Conservation (phyloP, 2,329 filamentous ascomycete genomes). For the Pseudogymnoascus sp. region DNA sequence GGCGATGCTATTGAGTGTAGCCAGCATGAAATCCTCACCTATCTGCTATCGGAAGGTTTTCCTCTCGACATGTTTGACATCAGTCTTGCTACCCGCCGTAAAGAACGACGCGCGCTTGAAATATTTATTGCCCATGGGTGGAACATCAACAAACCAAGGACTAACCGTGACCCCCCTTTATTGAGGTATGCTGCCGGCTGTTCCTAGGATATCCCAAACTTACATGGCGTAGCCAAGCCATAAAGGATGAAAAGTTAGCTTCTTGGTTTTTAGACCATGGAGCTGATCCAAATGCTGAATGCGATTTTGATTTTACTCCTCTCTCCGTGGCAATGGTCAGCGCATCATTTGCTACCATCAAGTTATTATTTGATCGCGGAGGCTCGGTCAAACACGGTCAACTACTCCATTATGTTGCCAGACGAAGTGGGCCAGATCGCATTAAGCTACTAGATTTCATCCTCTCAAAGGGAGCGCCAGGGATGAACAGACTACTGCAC, state of each 20-base stretch:
- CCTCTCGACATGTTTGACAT: background rate
- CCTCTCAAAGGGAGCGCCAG: background rate
- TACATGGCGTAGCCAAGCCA: background rate
- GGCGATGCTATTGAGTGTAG: too few species aligned
- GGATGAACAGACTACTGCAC: background rate
- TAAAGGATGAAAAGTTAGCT: background rate
- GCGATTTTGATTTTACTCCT: background rate
- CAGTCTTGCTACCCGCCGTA: background rate
- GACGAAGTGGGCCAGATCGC: background rate
- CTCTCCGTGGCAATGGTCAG: background rate
- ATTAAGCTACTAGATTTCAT: background rate
- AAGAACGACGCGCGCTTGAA: background rate
- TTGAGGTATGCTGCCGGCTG: background rate
- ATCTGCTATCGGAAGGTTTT: background rate
- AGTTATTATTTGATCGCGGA: background rate
- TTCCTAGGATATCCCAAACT: background rate
- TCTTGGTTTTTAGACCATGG: background rate
- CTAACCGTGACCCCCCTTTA: background rate
- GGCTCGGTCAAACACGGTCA: background rate
- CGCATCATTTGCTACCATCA: background rate
- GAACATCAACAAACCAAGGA: background rate
- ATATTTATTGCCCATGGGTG: background rate
- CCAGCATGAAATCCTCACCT: background rate
- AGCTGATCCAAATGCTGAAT: background rate
- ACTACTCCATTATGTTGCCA: background rate